Evolutionary conservation across 2,329 filamentous ascomycete genomes (phyloP), one percentile per base, ranked within the genome.

Genomic region (Westerdykella sp.): DNA sequence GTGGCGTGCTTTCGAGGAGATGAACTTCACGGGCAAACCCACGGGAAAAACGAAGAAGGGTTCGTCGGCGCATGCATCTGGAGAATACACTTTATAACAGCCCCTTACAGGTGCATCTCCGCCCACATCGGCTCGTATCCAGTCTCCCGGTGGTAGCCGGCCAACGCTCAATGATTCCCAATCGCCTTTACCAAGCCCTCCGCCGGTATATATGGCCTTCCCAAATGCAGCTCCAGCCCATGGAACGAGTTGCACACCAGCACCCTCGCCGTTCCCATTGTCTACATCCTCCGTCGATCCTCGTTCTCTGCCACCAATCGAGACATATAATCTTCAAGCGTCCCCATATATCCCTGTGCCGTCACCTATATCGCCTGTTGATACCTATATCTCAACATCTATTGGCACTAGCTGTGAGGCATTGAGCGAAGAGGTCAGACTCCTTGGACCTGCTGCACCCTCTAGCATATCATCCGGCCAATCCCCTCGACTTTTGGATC

Each of bases 1-100:
- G 72, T 87, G 83, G 83, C 73, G 81, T 41, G 76, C 81, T 0
- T 85, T 85, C 53, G 81, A 83, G 56, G 81, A 85, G 51, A 74
- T 77, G 37, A 80, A 69, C 42, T 72, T 81, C 49, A 65, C 67
- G 15, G 66, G 67, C 40, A 77, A 74, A 51, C 57, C 60, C 25
- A 49, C 50, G 6, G 36, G 30, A 6, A 76, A 73, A 53, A 48
- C 66, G 34, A 76, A 72, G 58, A 77, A 74, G 66, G 63, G 72
- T 72, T 53, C 34, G 54, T 52, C 9, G 25, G 7, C 11, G 25
- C 25, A 7, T 28, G 11, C 25, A 28, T 28, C 4, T 3, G 9
- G 11, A 28, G 9, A 12, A 9, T 28, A 5, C 25, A 28, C 25
- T 28, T 28, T 28, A 12, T 28, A 28, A 28, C 25, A 28, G 7